These are phyloP conservation scores for Trichoderma asperelloides DNA, from an alignment of 495 filamentous ascomycete species.

Conservation along the genomic window DNA sequence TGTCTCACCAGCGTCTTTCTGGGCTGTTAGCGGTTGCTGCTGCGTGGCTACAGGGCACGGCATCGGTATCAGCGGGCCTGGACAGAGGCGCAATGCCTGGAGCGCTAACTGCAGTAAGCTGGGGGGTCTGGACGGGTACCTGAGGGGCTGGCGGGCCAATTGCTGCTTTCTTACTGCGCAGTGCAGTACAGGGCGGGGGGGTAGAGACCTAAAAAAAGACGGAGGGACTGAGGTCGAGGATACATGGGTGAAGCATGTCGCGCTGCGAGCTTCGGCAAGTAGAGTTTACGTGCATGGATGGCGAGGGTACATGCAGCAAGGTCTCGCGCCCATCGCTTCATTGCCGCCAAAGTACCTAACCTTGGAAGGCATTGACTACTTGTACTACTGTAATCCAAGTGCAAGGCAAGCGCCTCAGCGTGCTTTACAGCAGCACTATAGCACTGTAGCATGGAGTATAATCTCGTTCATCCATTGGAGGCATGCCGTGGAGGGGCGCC, in stretches of 20 bases:
- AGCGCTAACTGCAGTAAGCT: background rate
- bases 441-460: no score
- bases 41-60: background rate
- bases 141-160: background rate
- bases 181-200: slow-evolving; percentile 1
- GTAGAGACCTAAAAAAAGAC: background rate
- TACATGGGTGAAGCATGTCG: background rate
- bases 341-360: no score
- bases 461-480: no score
- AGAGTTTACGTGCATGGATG: background rate
- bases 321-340: no score
- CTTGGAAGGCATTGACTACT: no score
- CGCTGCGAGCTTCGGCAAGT: background rate
- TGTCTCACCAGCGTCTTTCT: background rate
- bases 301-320: no score
- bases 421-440: no score
- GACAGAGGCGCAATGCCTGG: slow-evolving; percentile 7
- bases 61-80: background rate
- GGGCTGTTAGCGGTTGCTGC: background rate
- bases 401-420: no score
- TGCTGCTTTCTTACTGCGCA: background rate
- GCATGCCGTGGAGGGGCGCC: no score
- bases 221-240: no score
- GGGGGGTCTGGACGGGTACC: background rate
- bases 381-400: no score